A percentile compares a stretch with the other conserved stretches of the same genome.
phyloP scores from a whole-genome alignment of 2,329 filamentous ascomycete genomes.

The Talaromyces sp. region DNA sequence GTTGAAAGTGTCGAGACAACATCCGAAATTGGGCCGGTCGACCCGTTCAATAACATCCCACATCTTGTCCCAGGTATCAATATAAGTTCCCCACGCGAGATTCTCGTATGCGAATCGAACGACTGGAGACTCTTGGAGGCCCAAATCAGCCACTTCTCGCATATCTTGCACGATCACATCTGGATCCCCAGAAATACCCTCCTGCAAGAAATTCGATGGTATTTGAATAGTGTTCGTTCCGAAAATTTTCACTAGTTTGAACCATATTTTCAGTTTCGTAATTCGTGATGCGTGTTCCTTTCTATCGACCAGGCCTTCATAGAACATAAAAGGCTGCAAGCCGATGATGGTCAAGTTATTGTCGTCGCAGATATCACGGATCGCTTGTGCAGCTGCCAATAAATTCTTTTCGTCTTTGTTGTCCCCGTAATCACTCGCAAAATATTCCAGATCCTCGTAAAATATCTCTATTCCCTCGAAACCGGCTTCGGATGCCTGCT shows the following conservation, averaged over 20 bases:
- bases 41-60: slow-evolving; percentile 67
- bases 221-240: slow-evolving; percentile 64
- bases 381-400: slow-evolving; percentile 56
- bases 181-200: slow-evolving; percentile 46
- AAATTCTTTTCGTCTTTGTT: slow-evolving; percentile 46
- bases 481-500: slow-evolving; percentile 61
- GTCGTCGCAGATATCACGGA: slow-evolving; percentile 47
- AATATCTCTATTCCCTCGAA: slow-evolving; percentile 72
- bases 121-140: slow-evolving; percentile 51
- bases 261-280: slow-evolving; percentile 66
- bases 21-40: slow-evolving; percentile 66
- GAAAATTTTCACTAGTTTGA: slow-evolving; percentile 59
- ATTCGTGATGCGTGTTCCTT: slow-evolving; percentile 50
- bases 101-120: slow-evolving; percentile 72
- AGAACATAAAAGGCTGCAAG: slow-evolving; percentile 71
- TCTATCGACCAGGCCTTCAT: slow-evolving; percentile 65
- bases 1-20: slow-evolving; percentile 75
- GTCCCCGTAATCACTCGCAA: slow-evolving; percentile 51
- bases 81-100: slow-evolving; percentile 66
- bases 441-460: slow-evolving; percentile 68
- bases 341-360: slow-evolving; percentile 36
- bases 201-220: slow-evolving; percentile 62
- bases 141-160: slow-evolving; percentile 63
- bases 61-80: slow-evolving; percentile 66
- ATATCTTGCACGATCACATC: slow-evolving; percentile 61